These are phyloP conservation scores for Heliamphora exappendiculata DNA, from an alignment of 148 eudicot genomes.

Conservation along the genomic window DNA sequence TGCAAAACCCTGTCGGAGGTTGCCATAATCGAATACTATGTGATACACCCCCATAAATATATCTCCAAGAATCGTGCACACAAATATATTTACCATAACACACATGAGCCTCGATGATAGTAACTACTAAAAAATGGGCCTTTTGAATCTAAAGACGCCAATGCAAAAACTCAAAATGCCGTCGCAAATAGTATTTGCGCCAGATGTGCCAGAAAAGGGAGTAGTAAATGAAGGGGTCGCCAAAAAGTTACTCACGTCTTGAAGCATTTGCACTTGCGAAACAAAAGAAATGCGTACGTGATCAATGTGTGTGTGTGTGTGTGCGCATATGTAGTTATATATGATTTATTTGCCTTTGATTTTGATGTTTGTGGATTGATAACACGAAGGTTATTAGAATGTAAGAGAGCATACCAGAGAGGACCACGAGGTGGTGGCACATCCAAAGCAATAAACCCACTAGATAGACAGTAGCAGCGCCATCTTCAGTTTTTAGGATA, in stretches of 20 bases:
- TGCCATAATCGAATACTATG: constrained; percentile 28
- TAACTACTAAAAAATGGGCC: too few species aligned
- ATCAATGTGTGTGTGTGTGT: too few species aligned
- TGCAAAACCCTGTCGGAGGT: constrained; percentile 31
- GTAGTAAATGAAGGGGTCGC: too few species aligned
- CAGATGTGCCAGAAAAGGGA: too few species aligned
- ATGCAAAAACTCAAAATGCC: too few species aligned
- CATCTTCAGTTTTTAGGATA: constrained; percentile 65
- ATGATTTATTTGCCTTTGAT: neutral
- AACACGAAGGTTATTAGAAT: neutral
- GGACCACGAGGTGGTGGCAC: constrained; percentile 85
- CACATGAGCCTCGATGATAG: neutral
- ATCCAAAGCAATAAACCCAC: constrained; percentile 82
- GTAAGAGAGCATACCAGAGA: constrained; percentile 51
- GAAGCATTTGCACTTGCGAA: too few species aligned
- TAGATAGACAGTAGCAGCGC: constrained; percentile 50
- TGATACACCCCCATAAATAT: constrained; percentile 27
- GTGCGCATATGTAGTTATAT: neutral
- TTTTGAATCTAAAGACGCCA: too few species aligned
- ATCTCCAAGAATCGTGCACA: constrained; percentile 37
- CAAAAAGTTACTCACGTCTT: too few species aligned
- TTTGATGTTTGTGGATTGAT: neutral
- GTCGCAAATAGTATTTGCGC: too few species aligned
- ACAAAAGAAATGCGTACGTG: too few species aligned
- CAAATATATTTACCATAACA: neutral